phyloP scores from a whole-genome alignment of 768 basidiomycete species.

The Pleurotus citrinopileatus region DNA sequence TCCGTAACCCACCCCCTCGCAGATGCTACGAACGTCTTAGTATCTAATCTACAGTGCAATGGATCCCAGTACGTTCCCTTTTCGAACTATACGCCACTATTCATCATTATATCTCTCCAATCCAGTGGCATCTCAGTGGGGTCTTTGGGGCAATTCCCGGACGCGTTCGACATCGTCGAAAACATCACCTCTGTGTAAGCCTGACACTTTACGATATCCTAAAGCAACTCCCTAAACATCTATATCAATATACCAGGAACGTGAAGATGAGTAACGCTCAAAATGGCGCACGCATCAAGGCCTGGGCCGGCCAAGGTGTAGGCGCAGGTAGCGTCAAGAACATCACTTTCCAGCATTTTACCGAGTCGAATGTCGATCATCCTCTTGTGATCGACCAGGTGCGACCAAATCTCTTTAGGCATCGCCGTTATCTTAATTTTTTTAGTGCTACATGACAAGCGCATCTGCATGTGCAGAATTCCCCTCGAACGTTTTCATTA shows the following conservation, averaged over 20 bases:
- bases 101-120: background rate
- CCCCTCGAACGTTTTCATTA: conserved; percentile 53
- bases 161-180: conserved; percentile 56
- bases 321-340: conserved; percentile 59
- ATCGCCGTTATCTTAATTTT: background rate
- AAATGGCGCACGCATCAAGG: conserved; percentile 69
- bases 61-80: conserved; percentile 46
- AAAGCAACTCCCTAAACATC: background rate
- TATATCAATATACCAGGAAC: conserved; percentile 30
- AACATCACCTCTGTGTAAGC: conserved; percentile 51
- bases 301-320: conserved; percentile 58
- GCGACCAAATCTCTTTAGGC: background rate
- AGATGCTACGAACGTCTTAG: conserved; percentile 55
- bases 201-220: too few relatives aligned
- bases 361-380: conserved; percentile 52
- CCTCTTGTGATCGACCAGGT: conserved; percentile 61
- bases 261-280: conserved; percentile 59
- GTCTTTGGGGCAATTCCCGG: conserved; percentile 55
- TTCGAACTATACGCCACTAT: background rate
- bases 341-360: conserved; percentile 50
- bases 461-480: conserved; percentile 48
- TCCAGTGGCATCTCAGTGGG: conserved; percentile 47
- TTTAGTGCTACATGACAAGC: conserved; percentile 46
- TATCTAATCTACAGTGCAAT: conserved; percentile 55
- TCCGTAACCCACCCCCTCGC: background rate